Percentiles rank a stretch among this genome's conserved stretches.
Evolutionary conservation across 768 basidiomycete genomes (phyloP).

Genomic region (Pisolithus marmoratus): DNA sequence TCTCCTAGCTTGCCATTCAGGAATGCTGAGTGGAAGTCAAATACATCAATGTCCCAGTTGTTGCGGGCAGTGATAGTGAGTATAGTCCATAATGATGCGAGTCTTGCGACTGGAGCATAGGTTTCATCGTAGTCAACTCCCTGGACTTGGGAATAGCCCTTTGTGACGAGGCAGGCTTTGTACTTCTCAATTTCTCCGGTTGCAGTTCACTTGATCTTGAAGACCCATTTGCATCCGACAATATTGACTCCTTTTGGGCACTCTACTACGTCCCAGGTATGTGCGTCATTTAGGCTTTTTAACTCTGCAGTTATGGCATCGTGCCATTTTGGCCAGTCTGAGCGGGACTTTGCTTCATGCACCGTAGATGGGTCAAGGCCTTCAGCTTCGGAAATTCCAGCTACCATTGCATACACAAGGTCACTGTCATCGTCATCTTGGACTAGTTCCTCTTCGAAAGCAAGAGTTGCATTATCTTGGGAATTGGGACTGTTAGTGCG

Average conservation of each 20-base stretch:
- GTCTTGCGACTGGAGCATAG: no score
- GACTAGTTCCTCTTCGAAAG: not conserved
- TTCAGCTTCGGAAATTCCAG: not conserved
- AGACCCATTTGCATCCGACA: constrained; percentile 36
- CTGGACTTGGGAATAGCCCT: no score
- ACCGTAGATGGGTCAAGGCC: not conserved
- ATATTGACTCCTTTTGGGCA: not conserved
- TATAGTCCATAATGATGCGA: constrained; percentile 1
- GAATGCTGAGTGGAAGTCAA: constrained; percentile 40
- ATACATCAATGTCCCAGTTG: constrained; percentile 32
- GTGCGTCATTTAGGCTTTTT: not conserved
- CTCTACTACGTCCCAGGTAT: constrained; percentile 7
- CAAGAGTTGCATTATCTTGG: no score
- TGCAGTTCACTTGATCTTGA: constrained; percentile 33
- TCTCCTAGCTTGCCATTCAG: constrained; percentile 33
- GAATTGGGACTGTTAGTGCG: no score
- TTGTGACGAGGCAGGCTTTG: constrained; percentile 1
- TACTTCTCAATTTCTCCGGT: constrained; percentile 25
- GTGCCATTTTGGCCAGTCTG: not conserved
- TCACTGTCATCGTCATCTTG: not conserved
- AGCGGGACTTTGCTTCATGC: not conserved
- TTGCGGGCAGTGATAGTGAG: constrained; percentile 6
- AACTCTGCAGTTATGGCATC: constrained; percentile 9
- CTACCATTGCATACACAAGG: constrained; percentile 1
- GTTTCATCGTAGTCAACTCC: no score